Evolutionary conservation across 2,329 filamentous ascomycete genomes (phyloP), one percentile per base, ranked within the genome.

Genomic region (Arthrobotrys sphaeroides): DNA sequence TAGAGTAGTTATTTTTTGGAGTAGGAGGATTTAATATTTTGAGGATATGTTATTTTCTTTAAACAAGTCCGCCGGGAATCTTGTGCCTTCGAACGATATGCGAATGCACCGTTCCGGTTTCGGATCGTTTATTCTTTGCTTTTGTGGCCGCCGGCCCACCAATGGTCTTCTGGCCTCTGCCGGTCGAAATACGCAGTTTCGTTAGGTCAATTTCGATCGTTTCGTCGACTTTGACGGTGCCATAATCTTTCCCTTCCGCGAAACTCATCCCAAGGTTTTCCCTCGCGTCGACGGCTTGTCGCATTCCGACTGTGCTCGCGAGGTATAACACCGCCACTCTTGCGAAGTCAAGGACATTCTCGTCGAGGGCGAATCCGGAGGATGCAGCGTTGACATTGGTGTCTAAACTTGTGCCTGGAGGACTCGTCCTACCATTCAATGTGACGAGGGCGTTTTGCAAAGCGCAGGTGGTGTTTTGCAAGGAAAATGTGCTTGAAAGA

Each of bases 371-470:
- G 57, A 79, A 75, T 16, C 38, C 81, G 78, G 38, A 78, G 79
- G 55, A 77, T 78, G 64, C 20, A 3, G 62, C 53, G 16, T 64
- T 43, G 57, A 47, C 60, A 12, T 68, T 36, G 9, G 51, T 42
- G 20, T 47, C 53, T 5, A 16, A 76, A 64, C 16, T 78, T 74
- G 67, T 77, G 53, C 72, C 70, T 18, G 42, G 61, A 24, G 66
- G 73, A 13, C 31, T 69, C 42, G 45, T 74, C 18, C 20, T 55
- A 42, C 90, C 90, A 78, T 91, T 88, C 82, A 97, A 96, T 0
- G 91, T 93, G 13, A 98, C 90, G 2, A 99, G 86, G 0, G 93
- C 90, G 80, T 98, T 98, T 81, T 97, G 91, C 0, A 90, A 88
- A 6, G 88, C 88, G 82, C 95, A 99, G 65, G 91, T 93, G 13